Conservation (phyloP, 208 protist species). For the Crithidia brevicula region DNA sequence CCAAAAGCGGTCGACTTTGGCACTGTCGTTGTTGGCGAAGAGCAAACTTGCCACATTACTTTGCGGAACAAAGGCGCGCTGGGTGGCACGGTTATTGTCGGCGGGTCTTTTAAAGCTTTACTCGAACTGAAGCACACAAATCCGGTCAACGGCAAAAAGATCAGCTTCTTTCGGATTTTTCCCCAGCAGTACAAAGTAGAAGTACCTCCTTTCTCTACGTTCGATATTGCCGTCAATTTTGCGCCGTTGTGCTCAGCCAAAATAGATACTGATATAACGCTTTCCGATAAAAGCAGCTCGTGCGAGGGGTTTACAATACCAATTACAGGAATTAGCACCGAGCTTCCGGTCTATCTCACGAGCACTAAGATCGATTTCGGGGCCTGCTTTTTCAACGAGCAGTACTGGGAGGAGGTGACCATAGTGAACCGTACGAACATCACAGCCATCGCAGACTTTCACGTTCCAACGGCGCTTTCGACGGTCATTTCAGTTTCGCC, state of each 20-base stretch:
- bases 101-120: slow-evolving; percentile 65
- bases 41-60: slow-evolving; percentile 42
- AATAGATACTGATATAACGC: slow-evolving; percentile 50
- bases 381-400: slow-evolving; percentile 78
- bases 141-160: slow-evolving; percentile 29
- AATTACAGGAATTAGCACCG: slow-evolving; percentile 50
- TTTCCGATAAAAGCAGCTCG: slow-evolving; percentile 49
- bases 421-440: slow-evolving; percentile 73
- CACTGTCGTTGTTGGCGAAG: slow-evolving; percentile 76
- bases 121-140: slow-evolving; percentile 56
- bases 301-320: slow-evolving; percentile 28
- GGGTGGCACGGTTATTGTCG: slow-evolving; percentile 51
- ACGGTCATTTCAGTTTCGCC: slow-evolving; percentile 36
- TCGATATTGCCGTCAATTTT: slow-evolving; percentile 56
- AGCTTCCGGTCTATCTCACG: slow-evolving; percentile 77
- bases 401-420: slow-evolving; percentile 72
- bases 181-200: slow-evolving; percentile 54
- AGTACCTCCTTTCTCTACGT: slow-evolving; percentile 50
- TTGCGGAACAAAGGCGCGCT: slow-evolving; percentile 78
- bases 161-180: slow-evolving; percentile 53
- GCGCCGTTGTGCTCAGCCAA: slow-evolving; percentile 38
- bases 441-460: slow-evolving; percentile 35
- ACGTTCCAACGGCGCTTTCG: slow-evolving; percentile 7
- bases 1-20: slow-evolving; percentile 72
- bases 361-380: slow-evolving; percentile 63